Base-by-base conservation (phyloP, 2,329 filamentous ascomycete species). In the Stagonosporopsis chrysanthemi region DNA sequence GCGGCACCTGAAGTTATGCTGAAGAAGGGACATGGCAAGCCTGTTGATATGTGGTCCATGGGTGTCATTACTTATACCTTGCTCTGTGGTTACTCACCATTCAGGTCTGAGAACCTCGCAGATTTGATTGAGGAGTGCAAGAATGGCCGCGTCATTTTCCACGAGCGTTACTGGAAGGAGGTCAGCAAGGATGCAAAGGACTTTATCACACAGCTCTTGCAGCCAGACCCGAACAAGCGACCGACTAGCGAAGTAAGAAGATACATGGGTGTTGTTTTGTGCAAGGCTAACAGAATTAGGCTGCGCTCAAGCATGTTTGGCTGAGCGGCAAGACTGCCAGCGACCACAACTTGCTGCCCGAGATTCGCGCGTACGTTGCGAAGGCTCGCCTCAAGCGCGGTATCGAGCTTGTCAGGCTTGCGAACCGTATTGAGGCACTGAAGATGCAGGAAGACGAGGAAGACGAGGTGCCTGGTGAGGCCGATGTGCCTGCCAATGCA, bases 11-110 rank as follows among this genome's bases (percentile, higher is more conserved):
- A 99, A 77, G 93, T 99, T 58, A 99, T 99, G 95, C 84, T 97
- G 64, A 97, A 97, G 83, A 88, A 91, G 73, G 95, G 95, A 19
- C 96, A 99, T 76, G 95, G 95, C 75, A 99, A 98, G 79, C 92
- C 95, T 4, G 95, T 98, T 31, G 95, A 99, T 75, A 97, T 99
- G 91, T 99, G 95, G 95, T 98, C 95, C 3, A 85, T 99, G 79
- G 95, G 95, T 61, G 95, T 99, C 71, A 99, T 99, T 72, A 98
- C 95, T 39, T 99, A 99, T 80, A 99, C 95, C 15, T 84, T 99
- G 26, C 90, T 99, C 48, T 99, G 96, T 75, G 95, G 95, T 67
- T 99, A 99, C 82, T 97, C 94, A 41, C 95, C 95, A 19, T 99
- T 99, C 86, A 89, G 95, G 66, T 95, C 92, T 61, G 95, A 99